These are phyloP conservation scores for Cercospora janseana DNA, from an alignment of 2,329 filamentous ascomycete species.

Conservation along the genomic window DNA sequence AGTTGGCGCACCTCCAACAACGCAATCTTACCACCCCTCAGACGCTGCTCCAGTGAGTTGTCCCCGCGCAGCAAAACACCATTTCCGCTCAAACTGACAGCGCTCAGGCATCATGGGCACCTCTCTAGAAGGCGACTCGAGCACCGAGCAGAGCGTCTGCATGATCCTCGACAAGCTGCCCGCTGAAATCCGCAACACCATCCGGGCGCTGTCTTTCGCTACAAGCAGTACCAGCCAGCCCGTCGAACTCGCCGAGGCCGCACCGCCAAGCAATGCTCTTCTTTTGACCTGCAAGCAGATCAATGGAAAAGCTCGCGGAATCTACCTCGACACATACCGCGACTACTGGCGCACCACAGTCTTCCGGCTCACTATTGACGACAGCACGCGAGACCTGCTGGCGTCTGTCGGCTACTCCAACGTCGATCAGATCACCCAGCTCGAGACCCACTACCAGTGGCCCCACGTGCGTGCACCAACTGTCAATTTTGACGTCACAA, in stretches of 20 bases:
- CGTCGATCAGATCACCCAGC: too few species aligned
- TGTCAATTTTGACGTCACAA: too few species aligned
- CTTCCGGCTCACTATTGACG: background rate
- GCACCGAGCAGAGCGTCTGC: background rate
- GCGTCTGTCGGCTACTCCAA: background rate
- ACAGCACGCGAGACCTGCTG: fast-evolving
- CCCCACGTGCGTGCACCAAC: too few species aligned
- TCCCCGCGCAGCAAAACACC: too few species aligned
- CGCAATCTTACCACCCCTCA: too few species aligned
- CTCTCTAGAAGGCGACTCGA: too few species aligned
- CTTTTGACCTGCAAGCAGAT: slow-evolving; percentile 4
- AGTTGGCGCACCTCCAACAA: too few species aligned
- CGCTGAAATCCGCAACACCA: slow-evolving; percentile 9
- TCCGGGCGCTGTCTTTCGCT: slow-evolving; percentile 10
- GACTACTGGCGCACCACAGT: background rate
- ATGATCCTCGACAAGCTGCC: slow-evolving; percentile 3
- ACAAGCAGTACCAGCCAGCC: background rate
- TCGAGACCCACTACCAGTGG: too few species aligned
- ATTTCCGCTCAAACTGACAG: too few species aligned
- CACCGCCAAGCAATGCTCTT: background rate
- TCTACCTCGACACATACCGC: slow-evolving; percentile 2
- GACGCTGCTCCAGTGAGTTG: too few species aligned
- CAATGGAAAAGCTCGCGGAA: background rate
- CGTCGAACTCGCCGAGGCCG: background rate
- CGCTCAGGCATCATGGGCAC: too few species aligned